A percentile compares a stretch with the other conserved stretches of the same genome.
phyloP scores from a whole-genome alignment of 2,329 filamentous ascomycete genomes.

The Pseudogymnoascus sp. region DNA sequence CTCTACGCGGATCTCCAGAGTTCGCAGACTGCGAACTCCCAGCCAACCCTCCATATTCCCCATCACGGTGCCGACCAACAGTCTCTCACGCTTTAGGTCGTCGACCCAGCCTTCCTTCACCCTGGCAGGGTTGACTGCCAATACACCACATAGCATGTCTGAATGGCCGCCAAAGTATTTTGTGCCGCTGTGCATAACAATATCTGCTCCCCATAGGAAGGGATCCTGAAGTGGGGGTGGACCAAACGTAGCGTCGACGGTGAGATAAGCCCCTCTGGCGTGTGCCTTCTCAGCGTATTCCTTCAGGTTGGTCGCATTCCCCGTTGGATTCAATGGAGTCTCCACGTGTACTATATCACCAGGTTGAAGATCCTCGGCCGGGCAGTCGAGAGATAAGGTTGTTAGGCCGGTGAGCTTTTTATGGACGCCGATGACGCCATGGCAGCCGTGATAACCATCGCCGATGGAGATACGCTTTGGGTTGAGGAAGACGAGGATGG shows the following conservation, averaged over 20 bases:
- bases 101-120: slow-evolving; percentile 49
- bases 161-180: slow-evolving; percentile 97
- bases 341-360: slow-evolving; percentile 89
- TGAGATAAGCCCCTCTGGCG: slow-evolving; percentile 63
- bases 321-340: slow-evolving; percentile 87
- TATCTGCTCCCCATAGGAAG: slow-evolving; percentile 71
- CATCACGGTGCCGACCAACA: slow-evolving; percentile 77
- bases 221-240: slow-evolving; percentile 86
- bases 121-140: slow-evolving; percentile 54
- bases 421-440: slow-evolving; percentile 71
- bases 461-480: slow-evolving; percentile 77
- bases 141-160: slow-evolving; percentile 82
- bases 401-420: slow-evolving; percentile 68
- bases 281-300: slow-evolving; percentile 67
- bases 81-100: slow-evolving; percentile 58
- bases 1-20: slow-evolving; percentile 73
- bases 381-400: slow-evolving; percentile 64
- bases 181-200: slow-evolving; percentile 86
- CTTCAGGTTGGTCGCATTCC: slow-evolving; percentile 67
- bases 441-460: slow-evolving; percentile 87
- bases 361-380: slow-evolving; percentile 55
- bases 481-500: slow-evolving; percentile 74
- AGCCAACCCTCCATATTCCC: slow-evolving; percentile 90
- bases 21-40: slow-evolving; percentile 76
- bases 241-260: slow-evolving; percentile 86